A percentile compares a stretch with the other conserved stretches of the same genome.
Conservation (phyloP, 805 yeast species). For the Wickerhamiella kazuoi region DNA sequence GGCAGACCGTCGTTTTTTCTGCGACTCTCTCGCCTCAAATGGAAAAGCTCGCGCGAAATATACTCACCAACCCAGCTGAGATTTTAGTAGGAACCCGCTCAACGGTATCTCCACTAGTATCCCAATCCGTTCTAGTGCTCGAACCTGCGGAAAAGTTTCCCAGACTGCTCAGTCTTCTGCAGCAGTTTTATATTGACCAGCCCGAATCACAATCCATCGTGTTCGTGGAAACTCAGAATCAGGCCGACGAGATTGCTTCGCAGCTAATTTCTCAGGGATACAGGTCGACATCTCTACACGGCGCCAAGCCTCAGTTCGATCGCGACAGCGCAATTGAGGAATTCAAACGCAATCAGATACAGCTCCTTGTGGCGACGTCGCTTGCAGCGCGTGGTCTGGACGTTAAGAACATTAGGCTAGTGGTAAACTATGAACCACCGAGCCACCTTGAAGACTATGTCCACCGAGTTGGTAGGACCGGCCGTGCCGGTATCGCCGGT, state of each 20-base stretch:
- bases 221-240: conserved; percentile 77
- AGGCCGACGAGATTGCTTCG: conserved; percentile 54
- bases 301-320: conserved; percentile 79
- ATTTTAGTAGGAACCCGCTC: conserved; percentile 67
- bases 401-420: conserved; percentile 69
- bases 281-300: conserved; percentile 60
- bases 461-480: conserved; percentile 92
- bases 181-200: conserved; percentile 23
- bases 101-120: conserved; percentile 63
- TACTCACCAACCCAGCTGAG: conserved; percentile 48
- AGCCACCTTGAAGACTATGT: conserved; percentile 88
- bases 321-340: conserved; percentile 56
- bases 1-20: conserved; percentile 78
- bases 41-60: conserved; percentile 53
- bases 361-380: conserved; percentile 72
- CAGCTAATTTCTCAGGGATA: conserved; percentile 36
- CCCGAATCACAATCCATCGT: conserved; percentile 34
- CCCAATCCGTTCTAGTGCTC: conserved; percentile 51
- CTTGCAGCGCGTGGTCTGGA: conserved; percentile 91
- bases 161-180: conserved; percentile 37
- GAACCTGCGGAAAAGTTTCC: conserved; percentile 38
- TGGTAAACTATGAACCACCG: conserved; percentile 68
- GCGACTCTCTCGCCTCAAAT: conserved; percentile 82
- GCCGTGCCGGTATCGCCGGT: conserved; percentile 74
- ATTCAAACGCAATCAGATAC: conserved; percentile 41